Conservation (phyloP, 305 asterid genomes). For the Fraxinus sp. region DNA sequence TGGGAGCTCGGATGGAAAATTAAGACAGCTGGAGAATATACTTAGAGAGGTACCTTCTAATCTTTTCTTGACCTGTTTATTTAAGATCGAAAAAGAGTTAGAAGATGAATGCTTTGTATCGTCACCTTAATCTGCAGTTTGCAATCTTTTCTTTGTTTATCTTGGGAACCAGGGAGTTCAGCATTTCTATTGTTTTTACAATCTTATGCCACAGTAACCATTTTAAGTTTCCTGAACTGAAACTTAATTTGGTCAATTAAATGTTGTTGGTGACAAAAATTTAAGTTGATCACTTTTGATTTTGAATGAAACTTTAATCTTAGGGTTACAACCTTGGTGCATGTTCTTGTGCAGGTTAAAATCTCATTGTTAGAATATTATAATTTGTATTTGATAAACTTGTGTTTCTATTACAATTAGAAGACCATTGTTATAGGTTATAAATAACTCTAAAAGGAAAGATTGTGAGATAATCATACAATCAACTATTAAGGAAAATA, state of each 20-base stretch:
- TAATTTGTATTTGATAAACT: no score
- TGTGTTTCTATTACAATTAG: not conserved
- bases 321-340: not conserved
- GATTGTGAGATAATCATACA: not conserved
- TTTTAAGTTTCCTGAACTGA: not conserved
- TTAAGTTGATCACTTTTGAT: not conserved
- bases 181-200: not conserved
- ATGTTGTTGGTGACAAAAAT: not conserved
- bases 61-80: constrained; percentile 14
- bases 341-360: not conserved
- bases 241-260: not conserved
- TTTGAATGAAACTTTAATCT: not conserved
- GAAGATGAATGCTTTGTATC: not conserved
- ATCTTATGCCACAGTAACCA: not conserved
- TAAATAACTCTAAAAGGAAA: not conserved
- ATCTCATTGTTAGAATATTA: not conserved
- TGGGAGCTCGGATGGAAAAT: constrained; percentile 70
- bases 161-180: not conserved
- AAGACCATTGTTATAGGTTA: not conserved
- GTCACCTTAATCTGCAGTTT: not conserved
- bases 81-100: not conserved
- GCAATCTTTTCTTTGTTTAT: not conserved
- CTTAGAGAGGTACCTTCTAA: constrained; percentile 60
- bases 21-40: constrained; percentile 78
- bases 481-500: not conserved